Percentiles rank a stretch among this genome's conserved stretches.
phyloP scores from a whole-genome alignment of 2,329 filamentous ascomycete genomes.

The Zymoseptoria crescenta region DNA sequence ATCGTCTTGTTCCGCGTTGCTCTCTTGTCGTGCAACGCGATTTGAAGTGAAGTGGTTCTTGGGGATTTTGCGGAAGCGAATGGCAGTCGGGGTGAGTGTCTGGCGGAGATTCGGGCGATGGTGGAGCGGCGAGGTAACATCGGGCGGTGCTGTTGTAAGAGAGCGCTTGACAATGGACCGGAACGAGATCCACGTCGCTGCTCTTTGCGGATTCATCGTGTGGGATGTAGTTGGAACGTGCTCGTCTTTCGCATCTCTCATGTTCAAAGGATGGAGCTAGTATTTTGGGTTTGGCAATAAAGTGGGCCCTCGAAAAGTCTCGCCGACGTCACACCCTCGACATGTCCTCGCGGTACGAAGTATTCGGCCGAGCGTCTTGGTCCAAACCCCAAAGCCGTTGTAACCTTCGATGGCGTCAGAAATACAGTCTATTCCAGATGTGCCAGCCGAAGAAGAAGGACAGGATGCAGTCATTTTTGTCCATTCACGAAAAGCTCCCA shows the following conservation, averaged over 20 bases:
- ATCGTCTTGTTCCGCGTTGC: slow-evolving; percentile 4
- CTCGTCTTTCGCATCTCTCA: not conserved
- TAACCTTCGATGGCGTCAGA: not conserved
- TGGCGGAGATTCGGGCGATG: slow-evolving; percentile 11
- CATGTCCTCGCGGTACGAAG: too few relatives aligned
- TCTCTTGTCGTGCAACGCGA: slow-evolving; percentile 13
- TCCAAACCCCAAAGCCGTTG: not conserved
- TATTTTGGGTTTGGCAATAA: not conserved
- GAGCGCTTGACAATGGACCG: slow-evolving; percentile 18
- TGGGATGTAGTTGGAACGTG: not conserved
- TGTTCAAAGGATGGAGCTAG: not conserved
- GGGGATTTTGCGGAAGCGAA: slow-evolving; percentile 14
- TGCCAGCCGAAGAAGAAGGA: not conserved
- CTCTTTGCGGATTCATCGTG: slow-evolving; percentile 6
- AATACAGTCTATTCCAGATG: not conserved
- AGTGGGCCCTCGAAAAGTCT: too few relatives aligned
- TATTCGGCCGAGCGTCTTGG: not conserved
- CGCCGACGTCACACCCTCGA: too few relatives aligned
- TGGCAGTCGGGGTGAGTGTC: slow-evolving; percentile 15
- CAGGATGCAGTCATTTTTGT: slow-evolving; percentile 10
- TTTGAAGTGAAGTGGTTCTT: slow-evolving; percentile 22
- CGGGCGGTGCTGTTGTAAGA: slow-evolving; percentile 17
- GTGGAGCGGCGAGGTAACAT: slow-evolving; percentile 12
- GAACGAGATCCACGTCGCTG: slow-evolving; percentile 26
- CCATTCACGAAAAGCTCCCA: slow-evolving; percentile 4